Evolutionary conservation across 768 basidiomycete species (phyloP).

Genomic region (Leucocoprinus sp.): DNA sequence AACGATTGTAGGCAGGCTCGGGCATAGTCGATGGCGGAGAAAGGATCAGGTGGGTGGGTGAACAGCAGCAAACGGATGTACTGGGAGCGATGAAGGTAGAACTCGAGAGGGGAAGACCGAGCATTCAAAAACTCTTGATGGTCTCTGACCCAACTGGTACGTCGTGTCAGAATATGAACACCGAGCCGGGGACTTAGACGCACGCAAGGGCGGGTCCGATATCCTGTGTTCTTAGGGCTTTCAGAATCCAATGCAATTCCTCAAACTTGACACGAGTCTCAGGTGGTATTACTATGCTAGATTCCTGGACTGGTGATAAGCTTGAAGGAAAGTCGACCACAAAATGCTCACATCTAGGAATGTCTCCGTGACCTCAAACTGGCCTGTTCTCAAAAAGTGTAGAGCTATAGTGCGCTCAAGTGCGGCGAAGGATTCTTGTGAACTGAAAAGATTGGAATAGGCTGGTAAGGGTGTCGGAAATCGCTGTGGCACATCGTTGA

Average conservation of each 20-base stretch:
- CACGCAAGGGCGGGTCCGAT: constrained; percentile 75
- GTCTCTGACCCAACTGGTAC: constrained; percentile 66
- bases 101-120: constrained; percentile 78
- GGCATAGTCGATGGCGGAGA: constrained; percentile 68
- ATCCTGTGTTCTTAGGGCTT: constrained; percentile 55
- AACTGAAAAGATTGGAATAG: constrained; percentile 60
- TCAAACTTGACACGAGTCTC: constrained; percentile 50
- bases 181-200: constrained; percentile 10
- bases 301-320: constrained; percentile 43
- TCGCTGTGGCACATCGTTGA: constrained; percentile 33
- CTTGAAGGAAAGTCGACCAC: neutral
- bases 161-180: constrained; percentile 4
- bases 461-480: constrained; percentile 53
- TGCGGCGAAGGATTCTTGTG: constrained; percentile 47
- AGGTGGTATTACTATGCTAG: constrained; percentile 44
- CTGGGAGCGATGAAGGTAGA: constrained; percentile 84
- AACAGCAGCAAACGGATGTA: constrained; percentile 73
- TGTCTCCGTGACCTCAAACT: constrained; percentile 67
- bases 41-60: constrained; percentile 47
- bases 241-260: constrained; percentile 66
- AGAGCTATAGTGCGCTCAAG: constrained; percentile 64
- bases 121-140: constrained; percentile 59
- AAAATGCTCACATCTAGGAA: constrained; percentile 56
- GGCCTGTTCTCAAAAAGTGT: constrained; percentile 76
- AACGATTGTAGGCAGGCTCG: constrained; percentile 56